Conservation (phyloP, 352 stramenopile species). For the Pythium rishiriense region DNA sequence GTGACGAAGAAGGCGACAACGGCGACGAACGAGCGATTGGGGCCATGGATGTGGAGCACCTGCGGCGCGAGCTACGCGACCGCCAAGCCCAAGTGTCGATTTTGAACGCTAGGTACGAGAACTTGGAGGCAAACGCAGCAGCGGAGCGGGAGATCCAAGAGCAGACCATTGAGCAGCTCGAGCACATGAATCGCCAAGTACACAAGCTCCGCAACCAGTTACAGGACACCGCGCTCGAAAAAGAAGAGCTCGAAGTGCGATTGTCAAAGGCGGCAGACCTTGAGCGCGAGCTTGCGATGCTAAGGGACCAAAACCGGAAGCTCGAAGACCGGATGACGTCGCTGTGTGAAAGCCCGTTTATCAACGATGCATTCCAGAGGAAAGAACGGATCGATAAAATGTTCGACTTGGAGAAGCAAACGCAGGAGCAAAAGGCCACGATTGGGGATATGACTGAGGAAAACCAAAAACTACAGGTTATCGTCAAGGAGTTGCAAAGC, state of each 20-base stretch:
- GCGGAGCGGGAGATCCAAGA: slow-evolving; percentile 90
- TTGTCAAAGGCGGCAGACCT: slow-evolving; percentile 68
- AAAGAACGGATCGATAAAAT: slow-evolving; percentile 88
- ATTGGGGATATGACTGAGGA: slow-evolving; percentile 74
- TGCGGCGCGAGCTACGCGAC: slow-evolving; percentile 79
- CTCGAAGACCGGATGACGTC: slow-evolving; percentile 90
- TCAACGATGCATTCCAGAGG: slow-evolving; percentile 89
- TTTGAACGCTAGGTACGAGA: slow-evolving; percentile 88
- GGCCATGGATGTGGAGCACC: slow-evolving; percentile 44
- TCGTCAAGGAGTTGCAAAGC: slow-evolving; percentile 82
- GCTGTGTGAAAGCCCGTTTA: slow-evolving; percentile 93
- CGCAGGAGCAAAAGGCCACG: slow-evolving; percentile 69
- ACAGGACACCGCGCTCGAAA: slow-evolving; percentile 75
- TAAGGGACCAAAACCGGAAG: slow-evolving; percentile 81
- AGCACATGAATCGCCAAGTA: slow-evolving; percentile 91
- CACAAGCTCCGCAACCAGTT: slow-evolving; percentile 86
- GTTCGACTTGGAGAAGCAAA: slow-evolving; percentile 82
- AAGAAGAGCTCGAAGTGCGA: slow-evolving; percentile 72
- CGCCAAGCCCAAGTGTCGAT: slow-evolving; percentile 81
- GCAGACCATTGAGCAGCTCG: slow-evolving; percentile 83
- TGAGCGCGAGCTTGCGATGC: slow-evolving; percentile 71
- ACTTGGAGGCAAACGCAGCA: slow-evolving; percentile 78
- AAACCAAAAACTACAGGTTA: slow-evolving; percentile 77
- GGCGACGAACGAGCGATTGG: slow-evolving; percentile 3
- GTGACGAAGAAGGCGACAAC: slow-evolving; percentile 35